A percentile compares a stretch with the other conserved stretches of the same genome.
Conservation (phyloP, 192 early-diverging fungal species). For the Linnemannia hyalina region DNA sequence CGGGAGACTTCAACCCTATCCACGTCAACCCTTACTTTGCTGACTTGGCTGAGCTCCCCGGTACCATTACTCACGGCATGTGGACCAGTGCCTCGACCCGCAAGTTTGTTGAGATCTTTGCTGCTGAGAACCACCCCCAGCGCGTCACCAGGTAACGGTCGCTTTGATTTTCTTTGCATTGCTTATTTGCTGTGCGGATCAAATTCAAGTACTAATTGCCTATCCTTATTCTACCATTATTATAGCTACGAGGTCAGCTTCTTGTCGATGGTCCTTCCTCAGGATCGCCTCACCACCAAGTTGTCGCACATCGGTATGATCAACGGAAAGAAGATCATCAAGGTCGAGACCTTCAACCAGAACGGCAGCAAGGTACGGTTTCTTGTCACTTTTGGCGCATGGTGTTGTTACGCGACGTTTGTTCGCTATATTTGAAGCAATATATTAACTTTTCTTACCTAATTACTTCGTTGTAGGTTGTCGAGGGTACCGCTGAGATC, state of each 20-base stretch:
- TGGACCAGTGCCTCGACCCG: slow-evolving; percentile 95
- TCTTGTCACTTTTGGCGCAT: too few relatives aligned
- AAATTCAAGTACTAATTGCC: not conserved
- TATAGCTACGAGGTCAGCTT: slow-evolving; percentile 84
- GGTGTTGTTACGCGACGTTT: too few relatives aligned
- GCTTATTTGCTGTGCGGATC: not conserved
- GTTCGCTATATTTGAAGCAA: too few relatives aligned
- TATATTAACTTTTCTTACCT: not conserved
- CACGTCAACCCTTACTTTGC: slow-evolving; percentile 97
- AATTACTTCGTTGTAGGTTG: slow-evolving; percentile 61
- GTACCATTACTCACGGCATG: slow-evolving; percentile 98
- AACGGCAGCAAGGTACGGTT: slow-evolving; percentile 70
- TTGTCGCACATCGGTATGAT: slow-evolving; percentile 95
- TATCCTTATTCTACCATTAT: not conserved
- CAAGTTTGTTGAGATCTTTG: slow-evolving; percentile 96
- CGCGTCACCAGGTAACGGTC: slow-evolving; percentile 73
- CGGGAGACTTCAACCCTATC: slow-evolving; percentile 96
- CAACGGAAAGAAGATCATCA: slow-evolving; percentile 96
- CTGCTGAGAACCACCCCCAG: slow-evolving; percentile 92
- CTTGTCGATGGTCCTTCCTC: slow-evolving; percentile 94
- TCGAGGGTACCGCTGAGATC: slow-evolving; percentile 92
- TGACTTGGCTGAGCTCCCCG: slow-evolving; percentile 88
- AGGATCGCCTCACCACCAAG: slow-evolving; percentile 91
- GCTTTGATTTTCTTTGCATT: not conserved
- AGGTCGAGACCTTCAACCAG: slow-evolving; percentile 90